phyloP scores from a whole-genome alignment of 331 rosid species.

The Prunus yedoensis region DNA sequence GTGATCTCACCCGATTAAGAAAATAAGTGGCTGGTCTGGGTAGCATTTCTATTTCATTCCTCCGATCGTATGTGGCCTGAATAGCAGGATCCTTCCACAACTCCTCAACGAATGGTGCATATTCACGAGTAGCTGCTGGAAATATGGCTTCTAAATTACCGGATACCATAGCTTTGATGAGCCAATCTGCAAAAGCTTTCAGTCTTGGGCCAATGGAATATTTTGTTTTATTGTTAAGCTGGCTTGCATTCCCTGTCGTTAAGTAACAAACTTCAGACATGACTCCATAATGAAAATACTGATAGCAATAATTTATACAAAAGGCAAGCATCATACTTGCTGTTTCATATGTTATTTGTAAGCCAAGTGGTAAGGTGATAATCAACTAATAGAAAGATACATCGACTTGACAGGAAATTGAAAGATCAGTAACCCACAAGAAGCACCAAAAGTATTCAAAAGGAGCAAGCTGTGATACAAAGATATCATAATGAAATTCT shows the following conservation, averaged over 20 bases:
- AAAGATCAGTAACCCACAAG: background rate
- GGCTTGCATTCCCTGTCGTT: constrained; percentile 37
- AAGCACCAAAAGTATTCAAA: constrained; percentile 1
- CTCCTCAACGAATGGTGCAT: constrained; percentile 64
- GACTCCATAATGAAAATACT: constrained; percentile 7
- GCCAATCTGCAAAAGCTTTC: constrained; percentile 77
- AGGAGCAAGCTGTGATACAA: background rate
- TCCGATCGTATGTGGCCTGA: constrained; percentile 78
- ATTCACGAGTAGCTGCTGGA: constrained; percentile 63
- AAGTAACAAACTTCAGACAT: constrained; percentile 17
- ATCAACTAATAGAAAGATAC: background rate
- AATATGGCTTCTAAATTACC: constrained; percentile 71
- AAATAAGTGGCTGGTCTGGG: constrained; percentile 80
- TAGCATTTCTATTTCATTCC: constrained; percentile 72
- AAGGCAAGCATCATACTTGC: constrained; percentile 4
- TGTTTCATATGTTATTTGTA: constrained; percentile 1
- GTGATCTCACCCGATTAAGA: constrained; percentile 65
- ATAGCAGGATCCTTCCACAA: constrained; percentile 84
- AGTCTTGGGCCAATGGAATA: constrained; percentile 59
- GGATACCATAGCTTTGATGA: constrained; percentile 51
- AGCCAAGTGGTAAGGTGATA: background rate
- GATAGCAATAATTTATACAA: background rate
- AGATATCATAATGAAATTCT: too few relatives aligned
- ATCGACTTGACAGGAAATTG: constrained; percentile 3
- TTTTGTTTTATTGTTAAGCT: constrained; percentile 35